Percentiles rank a stretch among this genome's conserved stretches.
phyloP scores from a whole-genome alignment of 2,329 filamentous ascomycete genomes.

The Atkinsonella texensis region DNA sequence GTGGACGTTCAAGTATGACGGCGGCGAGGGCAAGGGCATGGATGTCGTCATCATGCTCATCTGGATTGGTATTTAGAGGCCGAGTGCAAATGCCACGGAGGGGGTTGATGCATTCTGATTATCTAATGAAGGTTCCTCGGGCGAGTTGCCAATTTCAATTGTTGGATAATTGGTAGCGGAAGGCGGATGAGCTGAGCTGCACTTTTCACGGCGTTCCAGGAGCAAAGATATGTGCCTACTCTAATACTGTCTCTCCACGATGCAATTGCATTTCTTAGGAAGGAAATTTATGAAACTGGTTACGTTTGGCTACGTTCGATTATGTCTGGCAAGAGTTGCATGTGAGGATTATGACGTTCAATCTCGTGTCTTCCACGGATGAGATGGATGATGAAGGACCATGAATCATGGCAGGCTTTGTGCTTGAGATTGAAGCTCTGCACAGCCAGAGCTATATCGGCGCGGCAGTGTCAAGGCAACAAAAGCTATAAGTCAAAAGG shows the following conservation, averaged over 20 bases:
- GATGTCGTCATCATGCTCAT: constrained; percentile 63
- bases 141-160: neutral
- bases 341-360: neutral
- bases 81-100: neutral
- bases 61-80: constrained; percentile 57
- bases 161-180: neutral
- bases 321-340: neutral
- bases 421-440: no score
- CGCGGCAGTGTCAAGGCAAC: no score
- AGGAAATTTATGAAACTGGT: neutral
- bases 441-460: no score
- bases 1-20: constrained; percentile 80
- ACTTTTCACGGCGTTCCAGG: constrained; percentile 3
- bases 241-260: constrained; percentile 1
- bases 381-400: neutral
- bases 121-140: neutral
- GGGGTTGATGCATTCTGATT: neutral
- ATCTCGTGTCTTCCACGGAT: no score
- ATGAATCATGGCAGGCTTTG: neutral
- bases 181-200: neutral
- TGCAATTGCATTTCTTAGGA: neutral
- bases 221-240: constrained; percentile 4
- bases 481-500: no score
- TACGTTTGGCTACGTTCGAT: neutral
- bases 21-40: constrained; percentile 52